These are phyloP conservation scores for Podospora pseudopauciseta DNA, from an alignment of 495 filamentous ascomycete genomes.

Conservation along the genomic window DNA sequence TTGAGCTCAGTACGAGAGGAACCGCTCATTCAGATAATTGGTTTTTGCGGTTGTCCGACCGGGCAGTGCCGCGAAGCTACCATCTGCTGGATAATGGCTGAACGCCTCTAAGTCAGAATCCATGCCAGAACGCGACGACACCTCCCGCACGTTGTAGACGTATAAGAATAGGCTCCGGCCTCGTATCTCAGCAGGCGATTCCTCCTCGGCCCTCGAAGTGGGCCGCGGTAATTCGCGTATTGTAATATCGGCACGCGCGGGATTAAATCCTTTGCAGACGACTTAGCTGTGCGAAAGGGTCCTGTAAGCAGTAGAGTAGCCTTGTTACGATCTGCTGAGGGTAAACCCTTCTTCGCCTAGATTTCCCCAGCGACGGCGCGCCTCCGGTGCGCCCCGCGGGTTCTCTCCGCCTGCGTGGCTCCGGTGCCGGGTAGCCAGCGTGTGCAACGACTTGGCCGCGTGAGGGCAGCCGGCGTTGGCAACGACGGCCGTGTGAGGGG, in stretches of 20 bases:
- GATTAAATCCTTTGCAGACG: neutral
- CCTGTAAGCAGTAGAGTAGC: neutral
- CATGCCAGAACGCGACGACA: constrained; percentile 49
- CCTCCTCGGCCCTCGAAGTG: neutral
- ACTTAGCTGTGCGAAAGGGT: neutral
- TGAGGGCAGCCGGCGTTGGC: too few relatives aligned
- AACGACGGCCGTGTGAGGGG: too few relatives aligned
- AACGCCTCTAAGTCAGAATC: constrained; percentile 69
- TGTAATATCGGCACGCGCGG: neutral
- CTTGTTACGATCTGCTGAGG: neutral
- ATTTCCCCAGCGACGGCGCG: too few relatives aligned
- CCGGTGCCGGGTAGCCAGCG: too few relatives aligned
- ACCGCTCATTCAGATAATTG: constrained; percentile 69
- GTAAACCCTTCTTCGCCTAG: neutral
- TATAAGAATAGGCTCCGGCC: too few relatives aligned
- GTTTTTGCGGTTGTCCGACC: constrained; percentile 67
- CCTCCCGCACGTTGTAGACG: too few relatives aligned
- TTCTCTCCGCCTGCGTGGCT: too few relatives aligned
- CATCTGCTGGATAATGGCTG: constrained; percentile 67
- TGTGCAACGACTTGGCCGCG: too few relatives aligned
- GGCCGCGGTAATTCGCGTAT: neutral
- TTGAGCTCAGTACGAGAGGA: constrained; percentile 70
- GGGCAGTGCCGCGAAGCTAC: constrained; percentile 58
- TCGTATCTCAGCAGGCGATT: neutral
- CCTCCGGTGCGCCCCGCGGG: too few relatives aligned